These are phyloP conservation scores for Vachellia collinsii DNA, from an alignment of 306 rosid genomes.

Conservation along the genomic window DNA sequence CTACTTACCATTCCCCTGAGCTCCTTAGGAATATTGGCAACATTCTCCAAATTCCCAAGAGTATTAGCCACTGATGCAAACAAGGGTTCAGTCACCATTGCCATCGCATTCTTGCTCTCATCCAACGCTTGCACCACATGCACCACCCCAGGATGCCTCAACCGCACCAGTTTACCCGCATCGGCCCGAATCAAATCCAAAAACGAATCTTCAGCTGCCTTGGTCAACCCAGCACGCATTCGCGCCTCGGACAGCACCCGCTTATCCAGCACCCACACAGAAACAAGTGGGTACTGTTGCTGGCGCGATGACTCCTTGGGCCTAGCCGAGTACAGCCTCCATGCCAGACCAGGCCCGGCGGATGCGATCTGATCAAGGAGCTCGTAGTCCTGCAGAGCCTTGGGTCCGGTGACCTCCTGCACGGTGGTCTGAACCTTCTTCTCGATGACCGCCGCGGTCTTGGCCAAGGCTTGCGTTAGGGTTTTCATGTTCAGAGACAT, in stretches of 20 bases:
- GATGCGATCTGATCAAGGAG: slow-evolving; percentile 96
- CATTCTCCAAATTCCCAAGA: slow-evolving; percentile 75
- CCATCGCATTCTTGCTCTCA: slow-evolving; percentile 97
- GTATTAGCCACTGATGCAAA: slow-evolving; percentile 90
- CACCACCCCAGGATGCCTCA: slow-evolving; percentile 90
- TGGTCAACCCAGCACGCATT: slow-evolving; percentile 70
- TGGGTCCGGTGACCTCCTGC: slow-evolving; percentile 98
- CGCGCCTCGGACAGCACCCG: slow-evolving; percentile 71
- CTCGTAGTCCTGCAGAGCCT: slow-evolving; percentile 88
- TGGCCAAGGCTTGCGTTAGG: slow-evolving; percentile 95
- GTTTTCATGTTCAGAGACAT: slow-evolving; percentile 96
- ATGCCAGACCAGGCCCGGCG: slow-evolving; percentile 82
- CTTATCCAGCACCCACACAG: slow-evolving; percentile 94
- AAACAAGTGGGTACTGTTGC: slow-evolving; percentile 87
- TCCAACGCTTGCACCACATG: slow-evolving; percentile 96
- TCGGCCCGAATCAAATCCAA: slow-evolving; percentile 82
- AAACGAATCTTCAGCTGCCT: slow-evolving; percentile 82
- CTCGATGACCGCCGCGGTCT: slow-evolving; percentile 95
- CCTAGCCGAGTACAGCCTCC: slow-evolving; percentile 80
- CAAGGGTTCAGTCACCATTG: slow-evolving; percentile 95
- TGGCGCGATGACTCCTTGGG: slow-evolving; percentile 80
- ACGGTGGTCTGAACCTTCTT: slow-evolving; percentile 89
- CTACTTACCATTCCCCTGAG: slow-evolving; percentile 84
- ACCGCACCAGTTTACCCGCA: slow-evolving; percentile 76
- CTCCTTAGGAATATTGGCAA: slow-evolving; percentile 75